A percentile compares a stretch with the other conserved stretches of the same genome.
Conservation (phyloP, 345 rosid genomes). For the Arabis hirsuta region DNA sequence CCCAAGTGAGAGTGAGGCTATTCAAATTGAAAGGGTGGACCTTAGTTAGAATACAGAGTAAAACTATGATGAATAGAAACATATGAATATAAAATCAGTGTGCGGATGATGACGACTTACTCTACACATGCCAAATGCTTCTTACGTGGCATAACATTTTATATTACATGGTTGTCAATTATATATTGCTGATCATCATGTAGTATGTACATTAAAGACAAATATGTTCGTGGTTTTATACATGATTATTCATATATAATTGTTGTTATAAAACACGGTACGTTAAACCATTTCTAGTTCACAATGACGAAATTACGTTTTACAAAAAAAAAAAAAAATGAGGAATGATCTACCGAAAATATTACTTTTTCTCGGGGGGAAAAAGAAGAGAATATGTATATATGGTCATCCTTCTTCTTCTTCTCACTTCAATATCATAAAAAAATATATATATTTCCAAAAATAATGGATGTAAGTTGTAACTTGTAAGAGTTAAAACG, state of each 20-base stretch:
- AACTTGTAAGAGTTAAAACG: not conserved
- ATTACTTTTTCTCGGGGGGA: too few species aligned
- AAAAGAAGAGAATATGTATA: too few species aligned
- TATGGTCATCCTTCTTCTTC: not conserved
- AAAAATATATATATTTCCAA: not conserved
- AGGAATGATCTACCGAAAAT: not conserved
- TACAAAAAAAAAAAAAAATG: too few species aligned
- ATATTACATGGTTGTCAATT: constrained; percentile 24
- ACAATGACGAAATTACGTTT: not conserved
- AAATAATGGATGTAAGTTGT: constrained; percentile 7
- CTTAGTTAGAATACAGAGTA: constrained; percentile 7
- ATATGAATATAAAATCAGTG: not conserved
- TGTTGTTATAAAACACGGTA: not conserved
- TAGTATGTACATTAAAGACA: not conserved
- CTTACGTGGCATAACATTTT: constrained; percentile 40
- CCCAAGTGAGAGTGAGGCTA: constrained; percentile 12
- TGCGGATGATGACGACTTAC: constrained; percentile 33
- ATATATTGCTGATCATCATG: constrained; percentile 15
- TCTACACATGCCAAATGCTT: constrained; percentile 33
- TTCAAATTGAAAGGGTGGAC: constrained; percentile 9
- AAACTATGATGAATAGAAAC: not conserved
- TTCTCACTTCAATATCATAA: not conserved
- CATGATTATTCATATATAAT: constrained; percentile 5
- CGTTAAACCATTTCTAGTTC: constrained; percentile 3
- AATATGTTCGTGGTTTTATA: not conserved